Evolutionary conservation across 768 basidiomycete species (phyloP).

Genomic region (Hericium alpestre): DNA sequence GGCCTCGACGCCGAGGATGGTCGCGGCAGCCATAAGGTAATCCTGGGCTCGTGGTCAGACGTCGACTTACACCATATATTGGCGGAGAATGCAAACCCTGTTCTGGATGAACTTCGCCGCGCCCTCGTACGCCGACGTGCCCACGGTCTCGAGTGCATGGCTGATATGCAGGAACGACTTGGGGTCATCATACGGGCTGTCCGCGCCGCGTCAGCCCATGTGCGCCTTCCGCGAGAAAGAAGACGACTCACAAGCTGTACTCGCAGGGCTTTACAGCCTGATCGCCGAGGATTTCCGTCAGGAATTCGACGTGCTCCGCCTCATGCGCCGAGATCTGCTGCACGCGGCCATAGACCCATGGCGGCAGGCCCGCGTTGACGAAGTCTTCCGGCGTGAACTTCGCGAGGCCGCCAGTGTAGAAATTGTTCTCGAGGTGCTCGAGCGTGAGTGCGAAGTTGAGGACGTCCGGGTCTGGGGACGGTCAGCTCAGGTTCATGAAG

Average conservation of each 20-base stretch:
- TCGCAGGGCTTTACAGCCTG: slow-evolving; percentile 28
- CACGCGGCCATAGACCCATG: slow-evolving; percentile 26
- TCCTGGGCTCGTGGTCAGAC: slow-evolving; percentile 14
- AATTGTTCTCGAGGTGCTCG: slow-evolving; percentile 27
- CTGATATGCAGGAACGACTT: slow-evolving; percentile 39
- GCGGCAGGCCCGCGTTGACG: slow-evolving; percentile 23
- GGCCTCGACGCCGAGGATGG: slow-evolving; percentile 49
- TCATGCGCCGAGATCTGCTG: slow-evolving; percentile 32
- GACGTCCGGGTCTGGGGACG: slow-evolving; percentile 15
- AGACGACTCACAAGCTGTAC: slow-evolving; percentile 23
- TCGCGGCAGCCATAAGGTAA: slow-evolving; percentile 43
- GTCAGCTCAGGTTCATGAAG: too few species aligned
- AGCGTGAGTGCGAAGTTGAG: slow-evolving; percentile 26
- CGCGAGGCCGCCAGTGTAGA: slow-evolving; percentile 22
- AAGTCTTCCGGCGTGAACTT: slow-evolving; percentile 30
- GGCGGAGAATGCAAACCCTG: slow-evolving; percentile 26
- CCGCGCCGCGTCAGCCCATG: background rate
- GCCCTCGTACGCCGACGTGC: slow-evolving; percentile 45
- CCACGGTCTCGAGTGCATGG: slow-evolving; percentile 44
- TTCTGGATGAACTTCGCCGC: slow-evolving; percentile 37
- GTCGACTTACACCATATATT: slow-evolving; percentile 6
- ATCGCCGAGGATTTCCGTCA: slow-evolving; percentile 24
- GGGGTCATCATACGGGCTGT: slow-evolving; percentile 35
- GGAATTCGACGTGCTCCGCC: slow-evolving; percentile 28
- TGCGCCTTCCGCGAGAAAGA: background rate